These are phyloP conservation scores for Paecilomyces fulvus DNA, from an alignment of 2,329 filamentous ascomycete species.

Conservation along the genomic window DNA sequence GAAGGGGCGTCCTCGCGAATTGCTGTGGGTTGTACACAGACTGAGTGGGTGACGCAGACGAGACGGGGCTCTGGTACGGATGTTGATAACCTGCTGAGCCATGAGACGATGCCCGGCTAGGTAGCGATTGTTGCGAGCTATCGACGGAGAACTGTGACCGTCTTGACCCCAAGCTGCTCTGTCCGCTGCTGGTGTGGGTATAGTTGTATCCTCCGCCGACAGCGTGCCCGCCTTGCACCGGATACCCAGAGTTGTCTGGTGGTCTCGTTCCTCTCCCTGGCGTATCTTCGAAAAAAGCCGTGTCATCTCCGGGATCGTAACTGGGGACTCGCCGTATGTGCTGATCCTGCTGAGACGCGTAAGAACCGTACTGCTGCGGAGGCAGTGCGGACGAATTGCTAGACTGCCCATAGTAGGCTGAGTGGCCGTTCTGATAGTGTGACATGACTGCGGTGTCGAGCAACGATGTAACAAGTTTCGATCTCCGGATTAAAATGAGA, in stretches of 20 bases:
- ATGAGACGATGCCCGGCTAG: constrained; percentile 35
- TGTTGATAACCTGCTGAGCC: constrained; percentile 42
- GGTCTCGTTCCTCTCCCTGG: constrained; percentile 20
- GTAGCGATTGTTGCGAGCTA: constrained; percentile 25
- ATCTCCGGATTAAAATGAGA: neutral
- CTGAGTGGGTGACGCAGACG: constrained; percentile 33
- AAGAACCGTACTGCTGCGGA: constrained; percentile 32
- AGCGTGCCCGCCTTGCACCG: constrained; percentile 28
- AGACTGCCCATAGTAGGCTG: constrained; percentile 36
- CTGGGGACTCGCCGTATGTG: constrained; percentile 53
- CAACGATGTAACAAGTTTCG: neutral
- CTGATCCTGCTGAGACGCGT: constrained; percentile 32
- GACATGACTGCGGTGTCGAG: constrained; percentile 37
- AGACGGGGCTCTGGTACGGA: constrained; percentile 36
- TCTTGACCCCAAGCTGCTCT: constrained; percentile 25
- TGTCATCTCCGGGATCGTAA: constrained; percentile 70
- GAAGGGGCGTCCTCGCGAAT: constrained; percentile 43
- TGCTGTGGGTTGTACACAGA: constrained; percentile 55
- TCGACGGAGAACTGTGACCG: constrained; percentile 27
- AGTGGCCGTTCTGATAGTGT: constrained; percentile 47
- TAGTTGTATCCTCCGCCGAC: constrained; percentile 27
- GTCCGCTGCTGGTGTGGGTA: constrained; percentile 13
- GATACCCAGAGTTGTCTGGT: constrained; percentile 27
- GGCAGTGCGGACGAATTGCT: constrained; percentile 20
- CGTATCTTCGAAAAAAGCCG: constrained; percentile 39